A percentile compares a stretch with the other conserved stretches of the same genome.
Evolutionary conservation across 2,329 filamentous ascomycete genomes (phyloP).

Genomic region (Onygena corvina): DNA sequence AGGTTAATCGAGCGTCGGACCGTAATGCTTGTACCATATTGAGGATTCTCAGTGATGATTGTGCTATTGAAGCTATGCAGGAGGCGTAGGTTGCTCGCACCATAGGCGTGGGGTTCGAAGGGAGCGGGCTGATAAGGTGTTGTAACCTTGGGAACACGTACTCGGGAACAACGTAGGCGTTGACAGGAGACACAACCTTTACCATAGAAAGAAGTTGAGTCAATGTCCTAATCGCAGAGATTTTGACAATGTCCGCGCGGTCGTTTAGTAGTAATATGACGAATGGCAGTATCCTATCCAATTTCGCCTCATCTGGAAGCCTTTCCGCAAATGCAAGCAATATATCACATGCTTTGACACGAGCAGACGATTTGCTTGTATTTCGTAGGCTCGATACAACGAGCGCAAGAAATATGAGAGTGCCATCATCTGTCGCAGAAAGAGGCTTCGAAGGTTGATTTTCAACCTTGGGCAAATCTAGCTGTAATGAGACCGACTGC

Average conservation of each 20-base stretch:
- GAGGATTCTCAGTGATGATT: conserved; percentile 70
- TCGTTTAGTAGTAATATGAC: conserved; percentile 73
- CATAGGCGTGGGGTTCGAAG: conserved; percentile 50
- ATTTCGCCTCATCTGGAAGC: conserved; percentile 85
- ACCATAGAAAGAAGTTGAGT: conserved; percentile 83
- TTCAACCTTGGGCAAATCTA: conserved; percentile 78
- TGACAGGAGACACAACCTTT: conserved; percentile 66
- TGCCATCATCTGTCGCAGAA: conserved; percentile 68
- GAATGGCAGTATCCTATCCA: conserved; percentile 87
- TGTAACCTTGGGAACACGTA: conserved; percentile 52
- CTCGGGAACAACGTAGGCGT: conserved; percentile 55
- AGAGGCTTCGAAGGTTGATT: conserved; percentile 52
- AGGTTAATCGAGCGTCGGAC: conserved; percentile 67
- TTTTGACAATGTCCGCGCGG: conserved; percentile 68
- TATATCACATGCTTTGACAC: conserved; percentile 79
- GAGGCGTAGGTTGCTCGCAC: conserved; percentile 87
- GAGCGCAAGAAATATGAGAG: conserved; percentile 79
- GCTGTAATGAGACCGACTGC: conserved; percentile 53
- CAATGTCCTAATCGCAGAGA: conserved; percentile 73
- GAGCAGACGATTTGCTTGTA: conserved; percentile 75
- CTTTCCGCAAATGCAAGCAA: conserved; percentile 83
- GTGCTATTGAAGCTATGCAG: conserved; percentile 77
- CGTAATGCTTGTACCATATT: conserved; percentile 83
- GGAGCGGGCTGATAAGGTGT: conserved; percentile 43
- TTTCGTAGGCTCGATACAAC: conserved; percentile 81